phyloP scores from a whole-genome alignment of 768 basidiomycete species.

The Macrolepiota dolichaula region DNA sequence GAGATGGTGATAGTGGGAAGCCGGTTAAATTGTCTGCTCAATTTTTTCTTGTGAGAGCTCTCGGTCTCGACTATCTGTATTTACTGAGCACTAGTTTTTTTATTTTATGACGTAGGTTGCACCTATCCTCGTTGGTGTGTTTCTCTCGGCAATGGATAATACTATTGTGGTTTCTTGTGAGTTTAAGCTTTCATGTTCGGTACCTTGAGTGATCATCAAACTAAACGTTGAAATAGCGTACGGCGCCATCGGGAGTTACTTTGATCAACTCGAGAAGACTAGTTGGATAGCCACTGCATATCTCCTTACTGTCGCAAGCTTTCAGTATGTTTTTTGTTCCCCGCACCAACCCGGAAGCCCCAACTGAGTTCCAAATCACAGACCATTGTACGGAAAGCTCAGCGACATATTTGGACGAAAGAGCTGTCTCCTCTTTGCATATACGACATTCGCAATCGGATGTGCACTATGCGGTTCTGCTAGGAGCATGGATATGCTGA shows the following conservation, averaged over 20 bases:
- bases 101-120: neutral
- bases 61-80: slow-evolving; percentile 6
- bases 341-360: neutral
- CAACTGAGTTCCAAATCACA: slow-evolving; percentile 17
- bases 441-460: slow-evolving; percentile 50
- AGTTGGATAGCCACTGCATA: slow-evolving; percentile 68
- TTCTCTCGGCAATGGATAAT: slow-evolving; percentile 15
- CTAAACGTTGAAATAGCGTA: slow-evolving; percentile 30
- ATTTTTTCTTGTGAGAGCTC: slow-evolving; percentile 26
- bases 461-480: slow-evolving; percentile 52
- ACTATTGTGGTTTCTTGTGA: slow-evolving; percentile 18
- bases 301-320: slow-evolving; percentile 55
- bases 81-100: neutral
- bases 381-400: slow-evolving; percentile 61
- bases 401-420: slow-evolving; percentile 68
- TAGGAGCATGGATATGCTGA: slow-evolving; percentile 49
- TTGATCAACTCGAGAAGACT: slow-evolving; percentile 59
- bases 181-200: neutral
- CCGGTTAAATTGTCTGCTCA: too few species aligned
- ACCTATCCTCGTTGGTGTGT: slow-evolving; percentile 17
- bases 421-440: slow-evolving; percentile 52
- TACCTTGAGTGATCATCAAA: neutral
- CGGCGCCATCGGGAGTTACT: slow-evolving; percentile 53
- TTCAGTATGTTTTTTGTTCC: slow-evolving; percentile 40
- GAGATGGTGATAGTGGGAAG: too few species aligned